These are phyloP conservation scores for Termitomyces sp. DNA, from an alignment of 768 basidiomycete species.

Conservation along the genomic window DNA sequence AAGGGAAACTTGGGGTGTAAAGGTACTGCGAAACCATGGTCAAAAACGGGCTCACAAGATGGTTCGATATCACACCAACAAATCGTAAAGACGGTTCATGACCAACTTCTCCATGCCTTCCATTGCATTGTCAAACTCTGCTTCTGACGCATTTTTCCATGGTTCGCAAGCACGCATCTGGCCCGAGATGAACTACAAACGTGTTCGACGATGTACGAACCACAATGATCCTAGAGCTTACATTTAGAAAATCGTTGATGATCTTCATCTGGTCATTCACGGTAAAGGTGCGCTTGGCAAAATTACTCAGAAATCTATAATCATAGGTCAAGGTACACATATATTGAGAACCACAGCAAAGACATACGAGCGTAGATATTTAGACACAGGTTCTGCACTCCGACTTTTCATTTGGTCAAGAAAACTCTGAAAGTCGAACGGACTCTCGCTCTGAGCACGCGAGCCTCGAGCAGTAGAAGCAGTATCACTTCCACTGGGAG, in stretches of 20 bases:
- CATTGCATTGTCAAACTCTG: slow-evolving; percentile 93
- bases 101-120: slow-evolving; percentile 99
- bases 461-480: slow-evolving; percentile 22
- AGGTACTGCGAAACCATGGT: slow-evolving; percentile 54
- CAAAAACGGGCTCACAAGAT: not conserved
- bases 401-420: slow-evolving; percentile 90
- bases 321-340: not conserved
- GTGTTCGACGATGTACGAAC: slow-evolving; percentile 6
- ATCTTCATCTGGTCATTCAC: slow-evolving; percentile 93
- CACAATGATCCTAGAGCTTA: slow-evolving; percentile 29
- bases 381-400: slow-evolving; percentile 87
- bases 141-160: slow-evolving; percentile 73
- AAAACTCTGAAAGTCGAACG: slow-evolving; percentile 93
- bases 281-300: slow-evolving; percentile 86
- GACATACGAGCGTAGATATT: slow-evolving; percentile 91
- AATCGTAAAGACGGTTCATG: slow-evolving; percentile 96
- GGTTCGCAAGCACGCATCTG: slow-evolving; percentile 84
- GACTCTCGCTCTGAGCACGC: slow-evolving; percentile 29
- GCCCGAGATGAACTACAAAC: slow-evolving; percentile 72
- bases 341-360: not conserved
- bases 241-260: slow-evolving; percentile 88
- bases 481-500: slow-evolving; percentile 20
- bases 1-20: slow-evolving; percentile 77
- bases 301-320: slow-evolving; percentile 85
- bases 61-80: slow-evolving; percentile 46